phyloP scores from a whole-genome alignment of 169 alveolate genomes.

The Plasmodium fragile region DNA sequence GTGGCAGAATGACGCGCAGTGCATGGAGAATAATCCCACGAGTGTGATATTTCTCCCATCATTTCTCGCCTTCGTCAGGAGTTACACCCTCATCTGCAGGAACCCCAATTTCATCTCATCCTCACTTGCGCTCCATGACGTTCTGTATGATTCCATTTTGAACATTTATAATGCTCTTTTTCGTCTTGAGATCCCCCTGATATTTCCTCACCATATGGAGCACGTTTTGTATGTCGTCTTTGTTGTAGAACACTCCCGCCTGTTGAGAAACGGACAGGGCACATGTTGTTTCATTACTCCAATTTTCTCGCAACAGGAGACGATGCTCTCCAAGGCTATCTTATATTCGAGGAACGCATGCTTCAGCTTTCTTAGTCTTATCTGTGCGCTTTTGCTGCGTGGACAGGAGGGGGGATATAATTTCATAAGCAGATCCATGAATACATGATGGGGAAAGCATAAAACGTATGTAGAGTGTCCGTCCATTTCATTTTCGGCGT shows the following conservation, averaged over 20 bases:
- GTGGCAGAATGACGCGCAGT: neutral
- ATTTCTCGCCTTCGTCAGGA: neutral
- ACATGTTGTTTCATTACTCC: conserved; percentile 33
- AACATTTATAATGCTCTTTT: conserved; percentile 22
- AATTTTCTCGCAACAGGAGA: conserved; percentile 66
- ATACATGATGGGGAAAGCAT: neutral
- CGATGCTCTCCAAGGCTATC: conserved; percentile 65
- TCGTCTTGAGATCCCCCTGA: conserved; percentile 7
- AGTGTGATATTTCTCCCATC: neutral
- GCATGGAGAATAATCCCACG: neutral
- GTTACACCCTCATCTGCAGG: neutral
- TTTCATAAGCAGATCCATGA: neutral
- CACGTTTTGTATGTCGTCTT: conserved; percentile 45
- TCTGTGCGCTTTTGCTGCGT: conserved; percentile 37
- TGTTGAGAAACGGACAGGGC: neutral
- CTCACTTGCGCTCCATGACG: conserved; percentile 34
- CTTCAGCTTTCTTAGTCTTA: conserved; percentile 25
- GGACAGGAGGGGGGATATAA: neutral
- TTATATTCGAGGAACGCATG: conserved; percentile 55
- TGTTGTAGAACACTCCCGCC: conserved; percentile 64
- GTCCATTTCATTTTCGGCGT: neutral
- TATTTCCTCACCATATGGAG: conserved; percentile 24
- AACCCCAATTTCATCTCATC: neutral
- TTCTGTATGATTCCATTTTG: conserved; percentile 35
- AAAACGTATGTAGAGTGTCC: too few species aligned